These are phyloP conservation scores for Bretziella fagacearum DNA, from an alignment of 2,329 filamentous ascomycete species.

Conservation along the genomic window DNA sequence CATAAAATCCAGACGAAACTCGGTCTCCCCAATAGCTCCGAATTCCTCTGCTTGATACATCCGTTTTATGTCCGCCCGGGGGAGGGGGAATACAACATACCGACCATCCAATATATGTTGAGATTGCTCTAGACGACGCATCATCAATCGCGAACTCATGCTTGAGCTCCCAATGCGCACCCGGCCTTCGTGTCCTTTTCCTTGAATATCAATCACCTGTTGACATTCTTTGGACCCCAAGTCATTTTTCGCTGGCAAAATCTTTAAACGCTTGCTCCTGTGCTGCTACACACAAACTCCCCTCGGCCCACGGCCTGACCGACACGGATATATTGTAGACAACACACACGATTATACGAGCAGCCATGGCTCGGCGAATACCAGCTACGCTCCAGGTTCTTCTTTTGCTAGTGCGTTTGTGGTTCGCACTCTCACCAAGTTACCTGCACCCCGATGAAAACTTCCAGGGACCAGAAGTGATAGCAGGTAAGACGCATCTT, in stretches of 20 bases:
- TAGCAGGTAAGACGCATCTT: conserved; percentile 54
- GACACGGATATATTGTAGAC: no score
- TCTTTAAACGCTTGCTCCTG: no score
- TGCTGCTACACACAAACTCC: no score
- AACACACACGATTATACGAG: no score
- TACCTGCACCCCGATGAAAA: conserved; percentile 98
- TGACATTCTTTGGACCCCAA: no score
- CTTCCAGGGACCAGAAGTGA: conserved; percentile 94
- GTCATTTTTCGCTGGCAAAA: no score
- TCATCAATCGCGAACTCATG: neutral
- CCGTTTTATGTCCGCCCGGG: neutral
- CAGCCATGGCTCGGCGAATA: conserved; percentile 13
- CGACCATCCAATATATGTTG: neutral
- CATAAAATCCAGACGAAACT: no score
- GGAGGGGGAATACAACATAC: neutral
- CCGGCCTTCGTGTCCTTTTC: neutral
- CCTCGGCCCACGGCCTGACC: no score
- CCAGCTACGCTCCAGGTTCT: conserved; percentile 30
- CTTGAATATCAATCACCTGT: no score
- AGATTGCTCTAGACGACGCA: neutral
- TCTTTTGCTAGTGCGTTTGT: conserved; percentile 71
- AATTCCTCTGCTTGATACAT: no score
- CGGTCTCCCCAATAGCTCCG: no score
- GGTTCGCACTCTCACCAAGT: conserved; percentile 85
- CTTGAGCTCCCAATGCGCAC: neutral